These are phyloP conservation scores for Metschnikowia cerradonensis DNA, from an alignment of 805 yeast species.

Conservation along the genomic window DNA sequence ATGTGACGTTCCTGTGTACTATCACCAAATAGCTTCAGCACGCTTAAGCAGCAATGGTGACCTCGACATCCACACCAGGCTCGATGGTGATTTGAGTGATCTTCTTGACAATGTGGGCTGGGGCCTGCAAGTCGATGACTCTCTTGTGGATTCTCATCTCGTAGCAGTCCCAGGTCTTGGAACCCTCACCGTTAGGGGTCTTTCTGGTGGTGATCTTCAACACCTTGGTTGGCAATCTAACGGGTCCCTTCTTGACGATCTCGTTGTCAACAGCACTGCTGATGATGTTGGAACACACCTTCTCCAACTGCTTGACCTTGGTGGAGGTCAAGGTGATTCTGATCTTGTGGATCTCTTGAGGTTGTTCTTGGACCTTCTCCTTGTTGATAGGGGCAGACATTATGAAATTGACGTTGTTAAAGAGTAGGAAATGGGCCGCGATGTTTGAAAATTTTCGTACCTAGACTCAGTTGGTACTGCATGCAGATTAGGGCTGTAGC, in stretches of 20 bases:
- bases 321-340: constrained; percentile 98
- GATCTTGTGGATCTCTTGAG: constrained; percentile 88
- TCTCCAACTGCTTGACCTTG: constrained; percentile 97
- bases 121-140: constrained; percentile 96
- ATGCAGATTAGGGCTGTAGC: constrained; percentile 7
- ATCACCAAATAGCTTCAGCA: not conserved
- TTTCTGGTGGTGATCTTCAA: constrained; percentile 98
- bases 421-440: constrained; percentile 10
- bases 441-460: constrained; percentile 14
- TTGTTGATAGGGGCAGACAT: constrained; percentile 79
- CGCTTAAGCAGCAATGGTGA: constrained; percentile 78
- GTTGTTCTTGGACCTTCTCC: constrained; percentile 84
- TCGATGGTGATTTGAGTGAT: constrained; percentile 97
- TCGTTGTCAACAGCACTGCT: constrained; percentile 78
- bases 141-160: constrained; percentile 99
- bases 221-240: constrained; percentile 99
- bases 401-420: constrained; percentile 35
- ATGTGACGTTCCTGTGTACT: not conserved
- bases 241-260: constrained; percentile 96
- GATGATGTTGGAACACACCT: constrained; percentile 88
- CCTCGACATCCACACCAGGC: constrained; percentile 99
- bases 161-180: constrained; percentile 99
- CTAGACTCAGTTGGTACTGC: constrained; percentile 5
- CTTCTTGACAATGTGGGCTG: constrained; percentile 88
- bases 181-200: constrained; percentile 99